Evolutionary conservation across 345 rosid species (phyloP).

Genomic region (Hibiscus trionum): DNA sequence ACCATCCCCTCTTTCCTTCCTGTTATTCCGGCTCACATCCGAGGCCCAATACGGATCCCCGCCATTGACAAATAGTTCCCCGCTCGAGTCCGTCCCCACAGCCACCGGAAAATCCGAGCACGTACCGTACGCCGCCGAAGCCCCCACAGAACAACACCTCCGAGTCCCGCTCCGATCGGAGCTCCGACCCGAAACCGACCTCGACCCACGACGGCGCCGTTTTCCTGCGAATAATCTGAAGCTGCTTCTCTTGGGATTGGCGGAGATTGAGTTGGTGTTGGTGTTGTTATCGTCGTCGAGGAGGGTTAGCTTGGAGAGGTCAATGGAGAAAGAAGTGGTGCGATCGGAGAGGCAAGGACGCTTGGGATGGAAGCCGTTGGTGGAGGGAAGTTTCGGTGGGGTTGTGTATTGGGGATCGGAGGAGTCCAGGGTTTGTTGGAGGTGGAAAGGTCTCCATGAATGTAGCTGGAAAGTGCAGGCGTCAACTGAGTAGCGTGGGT

Average conservation of each 20-base stretch:
- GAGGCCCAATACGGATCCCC: constrained; percentile 82
- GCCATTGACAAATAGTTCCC: constrained; percentile 69
- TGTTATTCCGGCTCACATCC: constrained; percentile 63
- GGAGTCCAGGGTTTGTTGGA: constrained; percentile 40
- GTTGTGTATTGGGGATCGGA: constrained; percentile 33
- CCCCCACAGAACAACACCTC: constrained; percentile 83
- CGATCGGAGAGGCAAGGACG: constrained; percentile 97
- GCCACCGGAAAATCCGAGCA: constrained; percentile 90
- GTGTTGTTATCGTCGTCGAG: constrained; percentile 41
- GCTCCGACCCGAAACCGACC: constrained; percentile 87
- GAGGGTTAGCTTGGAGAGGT: constrained; percentile 66
- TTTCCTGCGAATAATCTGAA: constrained; percentile 50
- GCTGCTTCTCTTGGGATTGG: constrained; percentile 27
- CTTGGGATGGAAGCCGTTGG: constrained; percentile 33
- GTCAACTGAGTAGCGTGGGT: constrained; percentile 62
- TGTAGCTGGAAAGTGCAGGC: constrained; percentile 79
- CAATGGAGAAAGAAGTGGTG: constrained; percentile 73
- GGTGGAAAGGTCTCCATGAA: constrained; percentile 79
- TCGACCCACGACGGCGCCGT: constrained; percentile 76
- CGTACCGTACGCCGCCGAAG: constrained; percentile 67
- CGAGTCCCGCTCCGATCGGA: constrained; percentile 86
- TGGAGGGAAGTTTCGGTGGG: constrained; percentile 22
- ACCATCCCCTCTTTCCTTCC: constrained; percentile 47
- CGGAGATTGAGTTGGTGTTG: constrained; percentile 10
- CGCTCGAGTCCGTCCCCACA: constrained; percentile 90